phyloP scores from a whole-genome alignment of 2,329 filamentous ascomycete genomes.

The Xylariaceae sp. region DNA sequence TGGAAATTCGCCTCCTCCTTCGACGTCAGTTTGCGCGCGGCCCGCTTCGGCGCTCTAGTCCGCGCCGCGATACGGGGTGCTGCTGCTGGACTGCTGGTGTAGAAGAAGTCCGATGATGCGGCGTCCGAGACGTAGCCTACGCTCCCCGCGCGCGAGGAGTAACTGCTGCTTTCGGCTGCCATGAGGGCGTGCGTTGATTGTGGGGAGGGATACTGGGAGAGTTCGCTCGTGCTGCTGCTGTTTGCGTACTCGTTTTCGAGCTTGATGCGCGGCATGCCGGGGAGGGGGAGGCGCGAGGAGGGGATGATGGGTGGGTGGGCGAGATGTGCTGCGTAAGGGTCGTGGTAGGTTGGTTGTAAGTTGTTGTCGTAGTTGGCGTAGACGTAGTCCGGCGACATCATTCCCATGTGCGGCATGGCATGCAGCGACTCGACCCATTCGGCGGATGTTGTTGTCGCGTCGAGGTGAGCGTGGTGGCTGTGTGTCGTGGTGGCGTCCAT shows the following conservation, averaged over 20 bases:
- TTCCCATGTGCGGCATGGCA: conserved; percentile 36
- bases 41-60: conserved; percentile 29
- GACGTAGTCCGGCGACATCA: conserved; percentile 48
- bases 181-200: conserved; percentile 34
- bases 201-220: conserved; percentile 40
- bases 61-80: too few species aligned
- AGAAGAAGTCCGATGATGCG: background rate
- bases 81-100: conserved; percentile 12
- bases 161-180: conserved; percentile 27
- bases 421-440: conserved; percentile 43
- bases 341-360: conserved; percentile 38
- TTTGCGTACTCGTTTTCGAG: conserved; percentile 36
- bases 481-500: conserved; percentile 38
- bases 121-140: conserved; percentile 37
- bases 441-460: conserved; percentile 37
- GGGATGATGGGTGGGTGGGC: conserved; percentile 33
- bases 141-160: conserved; percentile 29
- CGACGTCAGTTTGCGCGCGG: conserved; percentile 52
- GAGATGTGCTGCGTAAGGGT: conserved; percentile 41
- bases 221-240: conserved; percentile 31
- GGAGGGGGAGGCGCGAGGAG: conserved; percentile 33
- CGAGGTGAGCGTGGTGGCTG: conserved; percentile 35
- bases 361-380: conserved; percentile 44
- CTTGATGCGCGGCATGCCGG: conserved; percentile 36
- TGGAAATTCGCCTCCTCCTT: conserved; percentile 65